These are phyloP conservation scores for Boletus rubroflammeus DNA, from an alignment of 768 basidiomycete species.

Conservation along the genomic window DNA sequence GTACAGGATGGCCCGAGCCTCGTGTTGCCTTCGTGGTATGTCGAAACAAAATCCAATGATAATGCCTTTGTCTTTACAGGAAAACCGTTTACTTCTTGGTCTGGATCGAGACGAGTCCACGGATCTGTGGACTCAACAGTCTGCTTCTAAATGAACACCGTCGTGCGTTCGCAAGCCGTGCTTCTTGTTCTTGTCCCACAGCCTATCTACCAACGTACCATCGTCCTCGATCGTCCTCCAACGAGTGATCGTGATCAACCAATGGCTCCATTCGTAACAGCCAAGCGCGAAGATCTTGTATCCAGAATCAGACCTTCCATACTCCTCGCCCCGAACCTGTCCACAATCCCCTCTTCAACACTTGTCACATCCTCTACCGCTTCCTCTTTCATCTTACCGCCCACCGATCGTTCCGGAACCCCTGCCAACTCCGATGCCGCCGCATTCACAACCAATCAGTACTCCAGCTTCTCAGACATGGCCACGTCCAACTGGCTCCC, in stretches of 20 bases:
- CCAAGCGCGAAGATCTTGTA: neutral
- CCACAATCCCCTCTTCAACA: constrained; percentile 27
- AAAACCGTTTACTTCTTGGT: constrained; percentile 1
- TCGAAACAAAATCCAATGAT: no score
- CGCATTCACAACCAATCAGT: constrained; percentile 11
- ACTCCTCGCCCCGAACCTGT: constrained; percentile 20
- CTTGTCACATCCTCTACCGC: constrained; percentile 22
- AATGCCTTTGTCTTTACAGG: no score
- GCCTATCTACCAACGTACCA: constrained; percentile 8
- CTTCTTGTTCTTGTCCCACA: constrained; percentile 12
- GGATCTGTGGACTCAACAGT: constrained; percentile 6
- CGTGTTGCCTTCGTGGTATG: neutral
- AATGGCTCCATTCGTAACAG: constrained; percentile 10
- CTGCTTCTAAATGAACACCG: constrained; percentile 25
- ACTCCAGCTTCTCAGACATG: constrained; percentile 2
- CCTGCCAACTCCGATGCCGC: constrained; percentile 19
- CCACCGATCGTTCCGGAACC: constrained; percentile 13
- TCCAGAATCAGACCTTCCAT: constrained; percentile 12
- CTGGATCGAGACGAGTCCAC: constrained; percentile 16
- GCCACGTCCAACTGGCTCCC: constrained; percentile 18
- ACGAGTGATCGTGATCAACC: constrained; percentile 8
- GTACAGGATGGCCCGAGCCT: constrained; percentile 17
- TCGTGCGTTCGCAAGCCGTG: neutral
- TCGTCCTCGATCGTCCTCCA: constrained; percentile 3
- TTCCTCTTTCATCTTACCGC: constrained; percentile 24